A percentile compares a stretch with the other conserved stretches of the same genome.
phyloP scores from a whole-genome alignment of 1,139 yeast genomes.

The Saccharomyces hybrid region DNA sequence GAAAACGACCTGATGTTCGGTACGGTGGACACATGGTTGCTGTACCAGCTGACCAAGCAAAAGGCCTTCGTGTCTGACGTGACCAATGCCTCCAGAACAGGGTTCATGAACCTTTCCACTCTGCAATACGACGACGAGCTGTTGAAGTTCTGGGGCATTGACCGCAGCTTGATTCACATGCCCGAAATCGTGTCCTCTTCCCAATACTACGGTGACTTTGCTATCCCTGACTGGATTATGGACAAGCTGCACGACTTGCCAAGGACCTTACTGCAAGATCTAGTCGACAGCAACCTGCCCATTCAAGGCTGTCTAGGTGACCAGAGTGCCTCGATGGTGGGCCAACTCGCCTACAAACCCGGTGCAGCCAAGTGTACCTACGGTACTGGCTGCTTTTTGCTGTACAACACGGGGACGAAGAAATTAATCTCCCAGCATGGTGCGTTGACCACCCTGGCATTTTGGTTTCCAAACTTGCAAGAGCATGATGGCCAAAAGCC shows the following conservation, averaged over 20 bases:
- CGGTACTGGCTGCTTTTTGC: constrained; percentile 90
- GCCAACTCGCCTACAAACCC: constrained; percentile 75
- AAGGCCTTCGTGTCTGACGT: constrained; percentile 73
- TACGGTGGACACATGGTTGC: constrained; percentile 91
- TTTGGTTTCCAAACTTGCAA: constrained; percentile 68
- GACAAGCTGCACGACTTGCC: constrained; percentile 36
- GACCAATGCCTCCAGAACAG: constrained; percentile 87
- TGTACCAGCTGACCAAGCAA: constrained; percentile 75
- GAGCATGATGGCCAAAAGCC: constrained; percentile 35
- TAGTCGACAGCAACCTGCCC: constrained; percentile 44
- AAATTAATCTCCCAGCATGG: constrained; percentile 69
- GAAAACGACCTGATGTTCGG: constrained; percentile 81
- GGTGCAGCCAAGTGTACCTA: constrained; percentile 96
- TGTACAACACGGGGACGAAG: constrained; percentile 75
- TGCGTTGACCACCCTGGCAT: constrained; percentile 81
- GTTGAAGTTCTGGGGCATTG: constrained; percentile 73
- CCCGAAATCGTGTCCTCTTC: constrained; percentile 81
- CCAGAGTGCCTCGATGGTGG: constrained; percentile 89
- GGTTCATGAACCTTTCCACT: constrained; percentile 78
- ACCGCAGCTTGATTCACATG: constrained; percentile 56
- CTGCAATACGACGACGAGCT: constrained; percentile 70
- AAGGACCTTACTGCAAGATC: constrained; percentile 11
- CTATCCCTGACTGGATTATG: constrained; percentile 52
- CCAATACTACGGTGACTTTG: constrained; percentile 68
- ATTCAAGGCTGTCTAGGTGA: constrained; percentile 91